These are phyloP conservation scores for Psilocybe azurescens DNA, from an alignment of 768 basidiomycete genomes.

Conservation along the genomic window DNA sequence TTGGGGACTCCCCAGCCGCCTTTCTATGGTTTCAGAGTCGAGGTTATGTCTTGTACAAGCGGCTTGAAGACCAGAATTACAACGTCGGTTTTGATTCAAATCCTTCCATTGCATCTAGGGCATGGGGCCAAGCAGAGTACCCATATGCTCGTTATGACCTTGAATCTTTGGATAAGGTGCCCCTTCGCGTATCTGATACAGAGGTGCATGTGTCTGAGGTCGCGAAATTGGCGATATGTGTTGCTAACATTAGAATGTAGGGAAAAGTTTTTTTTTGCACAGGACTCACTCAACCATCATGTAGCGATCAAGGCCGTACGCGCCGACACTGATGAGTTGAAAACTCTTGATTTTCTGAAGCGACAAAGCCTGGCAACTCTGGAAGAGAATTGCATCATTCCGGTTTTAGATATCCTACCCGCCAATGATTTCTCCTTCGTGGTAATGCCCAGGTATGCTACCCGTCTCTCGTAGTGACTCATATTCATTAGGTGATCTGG, in stretches of 20 bases:
- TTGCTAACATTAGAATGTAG: not conserved
- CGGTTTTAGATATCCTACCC: constrained; percentile 31
- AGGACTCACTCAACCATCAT: constrained; percentile 24
- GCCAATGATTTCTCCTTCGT: constrained; percentile 25
- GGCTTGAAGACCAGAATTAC: no score
- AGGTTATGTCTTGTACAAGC: constrained; percentile 8
- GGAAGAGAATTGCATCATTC: constrained; percentile 23
- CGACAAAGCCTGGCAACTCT: constrained; percentile 6
- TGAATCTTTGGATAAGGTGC: not conserved
- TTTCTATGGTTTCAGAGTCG: constrained; percentile 5
- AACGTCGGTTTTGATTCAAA: no score
- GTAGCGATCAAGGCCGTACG: constrained; percentile 32
- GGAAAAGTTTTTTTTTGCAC: constrained; percentile 24
- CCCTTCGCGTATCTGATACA: not conserved
- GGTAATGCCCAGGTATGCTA: not conserved
- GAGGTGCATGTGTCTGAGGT: not conserved
- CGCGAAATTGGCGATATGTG: not conserved
- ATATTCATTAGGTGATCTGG: not conserved
- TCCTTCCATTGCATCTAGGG: no score
- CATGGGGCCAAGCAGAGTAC: not conserved
- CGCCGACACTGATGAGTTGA: constrained; percentile 27
- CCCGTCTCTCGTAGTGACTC: not conserved
- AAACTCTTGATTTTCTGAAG: constrained; percentile 24
- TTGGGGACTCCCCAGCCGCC: not conserved
- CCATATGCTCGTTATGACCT: constrained; percentile 14